Conservation (phyloP, 306 rosid genomes). For the Quercus mongolica region DNA sequence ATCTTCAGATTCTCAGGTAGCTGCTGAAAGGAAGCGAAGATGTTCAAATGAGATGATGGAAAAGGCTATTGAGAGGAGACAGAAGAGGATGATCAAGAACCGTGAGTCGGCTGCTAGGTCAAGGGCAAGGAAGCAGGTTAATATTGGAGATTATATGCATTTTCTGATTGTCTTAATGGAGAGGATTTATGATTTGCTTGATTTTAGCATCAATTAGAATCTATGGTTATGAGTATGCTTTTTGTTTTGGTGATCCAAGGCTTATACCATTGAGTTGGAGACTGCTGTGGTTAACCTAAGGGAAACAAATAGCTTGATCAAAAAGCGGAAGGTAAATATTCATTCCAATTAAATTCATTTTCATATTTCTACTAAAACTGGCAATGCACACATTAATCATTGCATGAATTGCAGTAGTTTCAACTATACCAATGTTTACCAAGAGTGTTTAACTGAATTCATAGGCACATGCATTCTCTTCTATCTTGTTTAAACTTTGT, state of each 20-base stretch:
- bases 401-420: too few relatives aligned
- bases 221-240: not conserved
- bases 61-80: conserved; percentile 42
- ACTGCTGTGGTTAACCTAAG: conserved; percentile 25
- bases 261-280: conserved; percentile 46
- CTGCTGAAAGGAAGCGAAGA: conserved; percentile 19
- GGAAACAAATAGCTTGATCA: conserved; percentile 30
- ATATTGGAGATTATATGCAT: not conserved
- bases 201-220: not conserved
- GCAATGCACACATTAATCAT: too few relatives aligned
- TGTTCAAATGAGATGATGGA: conserved; percentile 38
- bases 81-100: conserved; percentile 69
- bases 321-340: conserved; percentile 49
- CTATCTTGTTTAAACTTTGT: too few relatives aligned
- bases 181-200: not conserved
- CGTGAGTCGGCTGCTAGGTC: conserved; percentile 73
- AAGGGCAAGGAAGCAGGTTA: conserved; percentile 72
- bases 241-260: conserved; percentile 34
- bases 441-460: too few relatives aligned
- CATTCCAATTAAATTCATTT: not conserved
- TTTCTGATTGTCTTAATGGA: not conserved
- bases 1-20: conserved; percentile 32
- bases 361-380: too few relatives aligned
- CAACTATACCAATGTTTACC: too few relatives aligned
- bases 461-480: too few relatives aligned